phyloP scores from a whole-genome alignment of 805 yeast species.

The Candida ipomoeae region DNA sequence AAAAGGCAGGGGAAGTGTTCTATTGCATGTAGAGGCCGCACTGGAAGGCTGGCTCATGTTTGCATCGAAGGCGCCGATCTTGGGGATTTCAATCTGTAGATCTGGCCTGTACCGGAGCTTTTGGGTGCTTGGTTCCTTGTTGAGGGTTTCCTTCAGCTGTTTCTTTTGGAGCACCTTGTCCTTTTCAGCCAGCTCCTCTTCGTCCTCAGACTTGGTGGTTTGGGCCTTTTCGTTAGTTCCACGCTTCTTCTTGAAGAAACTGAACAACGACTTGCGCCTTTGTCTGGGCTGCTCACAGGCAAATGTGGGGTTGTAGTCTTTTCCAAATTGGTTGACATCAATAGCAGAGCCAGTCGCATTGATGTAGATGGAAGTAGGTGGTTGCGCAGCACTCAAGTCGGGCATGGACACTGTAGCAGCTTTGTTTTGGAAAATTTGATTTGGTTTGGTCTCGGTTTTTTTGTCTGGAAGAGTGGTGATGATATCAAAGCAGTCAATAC shows the following conservation, averaged over 20 bases:
- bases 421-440: not conserved
- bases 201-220: not conserved
- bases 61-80: slow-evolving; percentile 9
- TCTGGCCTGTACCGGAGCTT: slow-evolving; percentile 7
- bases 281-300: not conserved
- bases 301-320: slow-evolving; percentile 36
- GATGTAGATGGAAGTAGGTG: slow-evolving; percentile 9
- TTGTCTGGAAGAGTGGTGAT: slow-evolving; percentile 8
- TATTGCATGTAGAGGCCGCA: slow-evolving; percentile 14
- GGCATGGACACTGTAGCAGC: slow-evolving; percentile 16
- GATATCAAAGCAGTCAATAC: slow-evolving; percentile 14
- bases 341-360: slow-evolving; percentile 34
- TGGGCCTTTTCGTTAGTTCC: not conserved
- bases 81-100: slow-evolving; percentile 16
- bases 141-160: not conserved
- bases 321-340: slow-evolving; percentile 39
- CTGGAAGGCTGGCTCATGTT: slow-evolving; percentile 12
- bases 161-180: not conserved
- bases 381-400: slow-evolving; percentile 7
- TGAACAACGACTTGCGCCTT: slow-evolving; percentile 30
- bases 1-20: slow-evolving; percentile 34
- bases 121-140: not conserved
- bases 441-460: not conserved
- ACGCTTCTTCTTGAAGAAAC: slow-evolving; percentile 29
- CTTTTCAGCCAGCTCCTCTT: not conserved